Evolutionary conservation across 768 basidiomycete species (phyloP).

Genomic region (Auriscalpium orientale): DNA sequence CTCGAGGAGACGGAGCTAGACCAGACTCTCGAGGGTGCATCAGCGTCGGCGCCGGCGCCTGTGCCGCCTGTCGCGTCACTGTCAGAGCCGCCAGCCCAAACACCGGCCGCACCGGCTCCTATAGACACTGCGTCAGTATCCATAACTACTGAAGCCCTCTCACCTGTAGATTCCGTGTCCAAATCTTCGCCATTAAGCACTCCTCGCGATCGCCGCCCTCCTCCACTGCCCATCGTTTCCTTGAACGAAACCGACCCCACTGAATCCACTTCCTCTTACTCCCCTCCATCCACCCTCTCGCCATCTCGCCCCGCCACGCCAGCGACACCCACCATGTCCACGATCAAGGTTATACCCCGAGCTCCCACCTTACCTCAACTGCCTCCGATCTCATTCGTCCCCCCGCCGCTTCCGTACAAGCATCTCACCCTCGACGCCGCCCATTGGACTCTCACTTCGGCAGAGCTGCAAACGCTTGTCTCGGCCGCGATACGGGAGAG

Average conservation of each 20-base stretch:
- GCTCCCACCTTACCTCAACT: neutral
- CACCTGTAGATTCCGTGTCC: neutral
- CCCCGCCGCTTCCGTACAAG: constrained; percentile 11
- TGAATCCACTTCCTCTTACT: neutral
- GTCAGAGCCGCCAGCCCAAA: neutral
- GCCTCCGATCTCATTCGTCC: constrained; percentile 1
- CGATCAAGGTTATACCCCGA: neutral
- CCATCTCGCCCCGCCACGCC: neutral
- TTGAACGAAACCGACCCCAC: neutral
- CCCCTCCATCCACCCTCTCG: neutral
- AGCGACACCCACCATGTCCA: neutral
- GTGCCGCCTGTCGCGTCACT: neutral
- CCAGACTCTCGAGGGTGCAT: neutral
- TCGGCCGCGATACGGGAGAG: constrained; percentile 16
- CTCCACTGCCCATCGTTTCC: neutral
- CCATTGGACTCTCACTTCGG: constrained; percentile 15
- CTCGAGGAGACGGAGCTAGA: neutral
- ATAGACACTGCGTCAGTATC: no score
- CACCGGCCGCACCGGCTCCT: no score
- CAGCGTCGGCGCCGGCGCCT: neutral
- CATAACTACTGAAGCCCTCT: no score
- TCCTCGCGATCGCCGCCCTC: neutral
- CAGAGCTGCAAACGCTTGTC: constrained; percentile 15
- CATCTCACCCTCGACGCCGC: constrained; percentile 14
- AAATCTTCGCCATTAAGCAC: neutral